Evolutionary conservation across 2,329 filamentous ascomycete species (phyloP).

Genomic region (Neonectria neomacrospora): DNA sequence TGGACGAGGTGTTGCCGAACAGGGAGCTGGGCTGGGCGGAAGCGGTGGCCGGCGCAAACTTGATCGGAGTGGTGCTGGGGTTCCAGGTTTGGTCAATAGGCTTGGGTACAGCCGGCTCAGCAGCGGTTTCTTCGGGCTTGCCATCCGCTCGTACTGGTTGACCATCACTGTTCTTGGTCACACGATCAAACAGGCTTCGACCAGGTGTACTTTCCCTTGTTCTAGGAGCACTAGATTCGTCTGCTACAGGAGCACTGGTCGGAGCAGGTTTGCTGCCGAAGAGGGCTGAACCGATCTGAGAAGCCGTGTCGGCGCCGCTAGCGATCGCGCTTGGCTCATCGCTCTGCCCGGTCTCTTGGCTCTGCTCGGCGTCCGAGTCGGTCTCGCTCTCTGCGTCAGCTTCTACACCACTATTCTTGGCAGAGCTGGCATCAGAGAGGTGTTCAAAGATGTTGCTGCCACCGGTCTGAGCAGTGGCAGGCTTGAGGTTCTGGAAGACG

Average conservation of each 20-base stretch:
- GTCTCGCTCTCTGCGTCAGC: slow-evolving; percentile 60
- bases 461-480: slow-evolving; percentile 40
- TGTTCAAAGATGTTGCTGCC: slow-evolving; percentile 68
- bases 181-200: slow-evolving; percentile 66
- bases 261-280: slow-evolving; percentile 48
- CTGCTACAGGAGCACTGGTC: slow-evolving; percentile 37
- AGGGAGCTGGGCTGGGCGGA: slow-evolving; percentile 46
- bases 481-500: slow-evolving; percentile 56
- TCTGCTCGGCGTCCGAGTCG: slow-evolving; percentile 56
- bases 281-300: slow-evolving; percentile 42
- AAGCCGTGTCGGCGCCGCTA: slow-evolving; percentile 55
- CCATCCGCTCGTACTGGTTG: slow-evolving; percentile 58
- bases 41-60: slow-evolving; percentile 57
- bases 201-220: slow-evolving; percentile 59
- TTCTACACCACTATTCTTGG: slow-evolving; percentile 64
- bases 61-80: slow-evolving; percentile 63
- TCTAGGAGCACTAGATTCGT: slow-evolving; percentile 52
- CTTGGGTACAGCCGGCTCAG: slow-evolving; percentile 35
- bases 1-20: slow-evolving; percentile 47
- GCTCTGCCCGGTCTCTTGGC: slow-evolving; percentile 56
- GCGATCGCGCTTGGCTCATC: slow-evolving; percentile 57
- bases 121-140: slow-evolving; percentile 35
- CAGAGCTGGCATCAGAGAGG: slow-evolving; percentile 66
- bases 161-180: slow-evolving; percentile 62
- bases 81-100: slow-evolving; percentile 55